Evolutionary conservation across 1,284 basidiomycete genomes (phyloP).

Genomic region (Leccinum subfulvum): DNA sequence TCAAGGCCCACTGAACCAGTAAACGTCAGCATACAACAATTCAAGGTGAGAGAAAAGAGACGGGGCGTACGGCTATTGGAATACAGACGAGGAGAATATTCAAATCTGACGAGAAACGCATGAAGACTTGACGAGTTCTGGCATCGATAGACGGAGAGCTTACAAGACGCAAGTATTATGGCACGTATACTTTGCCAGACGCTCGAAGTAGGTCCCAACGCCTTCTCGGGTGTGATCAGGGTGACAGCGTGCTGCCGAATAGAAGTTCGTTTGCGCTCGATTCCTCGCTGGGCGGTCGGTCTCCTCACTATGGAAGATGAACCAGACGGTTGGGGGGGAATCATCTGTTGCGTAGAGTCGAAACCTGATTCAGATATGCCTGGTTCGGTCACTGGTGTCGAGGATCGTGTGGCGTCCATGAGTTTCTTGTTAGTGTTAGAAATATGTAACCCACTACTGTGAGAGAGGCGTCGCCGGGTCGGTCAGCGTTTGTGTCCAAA

Average conservation of each 20-base stretch:
- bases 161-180: constrained; percentile 55
- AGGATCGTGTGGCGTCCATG: constrained; percentile 18
- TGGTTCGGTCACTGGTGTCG: constrained; percentile 18
- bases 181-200: constrained; percentile 44
- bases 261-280: constrained; percentile 10
- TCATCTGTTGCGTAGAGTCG: constrained; percentile 8
- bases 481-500: neutral
- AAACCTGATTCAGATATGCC: constrained; percentile 10
- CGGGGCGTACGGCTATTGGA: constrained; percentile 59
- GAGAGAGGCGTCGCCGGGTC: neutral
- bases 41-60: neutral
- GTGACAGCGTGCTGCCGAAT: constrained; percentile 21
- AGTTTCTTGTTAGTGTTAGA: constrained; percentile 1
- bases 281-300: neutral
- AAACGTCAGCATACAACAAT: constrained; percentile 4
- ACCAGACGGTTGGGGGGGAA: constrained; percentile 5
- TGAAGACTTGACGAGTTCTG: constrained; percentile 4
- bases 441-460: constrained; percentile 14
- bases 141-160: neutral
- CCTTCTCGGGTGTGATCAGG: constrained; percentile 35
- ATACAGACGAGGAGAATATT: constrained; percentile 67
- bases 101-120: constrained; percentile 44
- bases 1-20: constrained; percentile 66
- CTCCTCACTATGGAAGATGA: constrained; percentile 18
- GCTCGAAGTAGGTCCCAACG: constrained; percentile 43